Conservation (phyloP, 768 basidiomycete genomes). For the Tylopilus vinaceipallidus region DNA sequence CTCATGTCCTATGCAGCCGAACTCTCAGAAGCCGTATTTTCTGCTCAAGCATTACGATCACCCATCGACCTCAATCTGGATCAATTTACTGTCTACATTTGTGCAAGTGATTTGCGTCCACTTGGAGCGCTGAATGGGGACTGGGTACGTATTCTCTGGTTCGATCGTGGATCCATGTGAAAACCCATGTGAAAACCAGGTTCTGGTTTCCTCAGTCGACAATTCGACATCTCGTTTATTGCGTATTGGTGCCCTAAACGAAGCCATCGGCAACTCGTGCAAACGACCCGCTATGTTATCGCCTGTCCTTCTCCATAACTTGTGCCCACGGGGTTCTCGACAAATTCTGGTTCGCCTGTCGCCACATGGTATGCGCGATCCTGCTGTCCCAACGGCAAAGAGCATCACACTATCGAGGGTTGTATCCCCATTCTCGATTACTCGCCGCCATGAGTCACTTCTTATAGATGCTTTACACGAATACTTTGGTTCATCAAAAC, state of each 20-base stretch:
- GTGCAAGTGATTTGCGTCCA: conserved; percentile 59
- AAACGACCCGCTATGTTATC: conserved; percentile 35
- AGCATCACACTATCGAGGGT: conserved; percentile 78
- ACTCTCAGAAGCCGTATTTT: conserved; percentile 22
- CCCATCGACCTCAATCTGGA: conserved; percentile 40
- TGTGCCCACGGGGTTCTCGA: conserved; percentile 32
- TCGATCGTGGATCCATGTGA: neutral
- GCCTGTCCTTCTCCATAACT: conserved; percentile 55
- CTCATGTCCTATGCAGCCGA: neutral
- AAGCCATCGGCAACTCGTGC: conserved; percentile 36
- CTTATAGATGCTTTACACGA: conserved; percentile 60
- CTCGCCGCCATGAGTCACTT: conserved; percentile 58
- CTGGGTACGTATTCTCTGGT: conserved; percentile 53
- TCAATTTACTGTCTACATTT: conserved; percentile 58
- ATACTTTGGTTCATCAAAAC: conserved; percentile 54
- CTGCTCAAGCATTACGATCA: conserved; percentile 31
- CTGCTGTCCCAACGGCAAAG: conserved; percentile 65
- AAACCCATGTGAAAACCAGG: conserved; percentile 37
- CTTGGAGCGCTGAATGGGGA: conserved; percentile 71
- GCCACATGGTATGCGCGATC: conserved; percentile 58
- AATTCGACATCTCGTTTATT: conserved; percentile 48
- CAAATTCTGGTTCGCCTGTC: conserved; percentile 45
- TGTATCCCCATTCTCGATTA: conserved; percentile 67
- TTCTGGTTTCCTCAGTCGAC: conserved; percentile 41
- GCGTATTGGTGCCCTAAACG: conserved; percentile 54